Base-by-base conservation (phyloP, 306 rosid species). In the Chamaecrista fasciculata region DNA sequence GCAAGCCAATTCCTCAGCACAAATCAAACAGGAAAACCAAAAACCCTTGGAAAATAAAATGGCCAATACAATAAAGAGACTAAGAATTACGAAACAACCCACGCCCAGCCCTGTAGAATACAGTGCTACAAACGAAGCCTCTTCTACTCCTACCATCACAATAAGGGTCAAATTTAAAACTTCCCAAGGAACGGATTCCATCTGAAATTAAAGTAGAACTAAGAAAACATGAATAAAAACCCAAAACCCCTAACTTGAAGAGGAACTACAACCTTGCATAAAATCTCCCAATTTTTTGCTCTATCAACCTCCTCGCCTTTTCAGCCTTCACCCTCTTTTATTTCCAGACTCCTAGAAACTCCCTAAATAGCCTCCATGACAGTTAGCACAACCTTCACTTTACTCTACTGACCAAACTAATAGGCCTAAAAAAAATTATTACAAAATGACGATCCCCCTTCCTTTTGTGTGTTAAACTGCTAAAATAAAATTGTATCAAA, bases 321-420 rank as follows among this genome's bases (percentile, higher is more conserved):
- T 33, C 36, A 33, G 36, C 36, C 36, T 33, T 1, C 6, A 33
- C 36, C 36, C 36, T 33, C n/a, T 33, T 33, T 33, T 33, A 33
- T 4, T 33, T 33, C 36, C 36, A 33, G 6, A 33, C 36, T 33
- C 36, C 36, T 33, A 4, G 36, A 33, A 33, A 4, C 36, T 33
- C 36, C 36, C 4, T 1, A 33, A 33, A 33, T 8, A 33, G 36
- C 36, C 36, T 33, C 36, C 36, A 33, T 2, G 37, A 34, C 29
- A 19, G 16, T 42, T 33, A 43, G 18, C 14, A 20, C 34, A 60
- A 49, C 25, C 34, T 33, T 46, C 42, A 66, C 29, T 61, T 23
- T 12, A 34, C 34, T 40, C 46, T 44, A 73, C 23, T 34, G 28
- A 56, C 34, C 53, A 66, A 74, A 50, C 29, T 21, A 50, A 66